These are phyloP conservation scores for Morella rubra DNA, from an alignment of 306 rosid species.

Conservation along the genomic window DNA sequence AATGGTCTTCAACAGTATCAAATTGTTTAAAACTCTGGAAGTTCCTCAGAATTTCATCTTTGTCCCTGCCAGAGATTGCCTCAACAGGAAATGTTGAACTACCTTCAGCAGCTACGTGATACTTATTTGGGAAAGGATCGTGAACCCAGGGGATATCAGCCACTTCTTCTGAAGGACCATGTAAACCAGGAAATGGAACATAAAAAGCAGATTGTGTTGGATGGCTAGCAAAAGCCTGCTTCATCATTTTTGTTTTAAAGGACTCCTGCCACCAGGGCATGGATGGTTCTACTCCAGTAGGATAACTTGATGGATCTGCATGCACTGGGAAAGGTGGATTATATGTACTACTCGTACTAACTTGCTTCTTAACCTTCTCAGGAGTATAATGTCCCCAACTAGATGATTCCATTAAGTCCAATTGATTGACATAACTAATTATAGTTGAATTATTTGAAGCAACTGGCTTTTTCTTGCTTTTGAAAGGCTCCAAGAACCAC, in stretches of 20 bases:
- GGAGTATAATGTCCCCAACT: constrained; percentile 25
- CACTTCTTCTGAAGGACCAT: constrained; percentile 33
- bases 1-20: constrained; percentile 65
- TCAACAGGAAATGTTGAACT: constrained; percentile 30
- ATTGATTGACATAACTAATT: constrained; percentile 26
- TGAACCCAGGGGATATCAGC: constrained; percentile 38
- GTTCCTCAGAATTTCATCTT: constrained; percentile 55
- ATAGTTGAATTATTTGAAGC: constrained; percentile 33
- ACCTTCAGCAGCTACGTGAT: constrained; percentile 28
- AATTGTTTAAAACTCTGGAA: constrained; percentile 64
- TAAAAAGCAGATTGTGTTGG: constrained; percentile 26
- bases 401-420: constrained; percentile 37
- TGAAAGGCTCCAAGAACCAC: constrained; percentile 45
- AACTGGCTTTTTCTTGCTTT: constrained; percentile 42
- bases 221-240: constrained; percentile 22
- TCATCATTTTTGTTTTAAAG: constrained; percentile 18
- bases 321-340: constrained; percentile 20
- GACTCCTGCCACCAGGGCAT: constrained; percentile 29
- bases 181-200: constrained; percentile 32
- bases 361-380: constrained; percentile 29
- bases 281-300: constrained; percentile 31
- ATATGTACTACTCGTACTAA: constrained; percentile 15
- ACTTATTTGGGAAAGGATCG: constrained; percentile 22
- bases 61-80: constrained; percentile 36
- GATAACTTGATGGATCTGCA: constrained; percentile 16